Percentiles rank a stretch among this genome's conserved stretches.
phyloP scores from a whole-genome alignment of 768 basidiomycete species.

The Phaeotremella skinneri region DNA sequence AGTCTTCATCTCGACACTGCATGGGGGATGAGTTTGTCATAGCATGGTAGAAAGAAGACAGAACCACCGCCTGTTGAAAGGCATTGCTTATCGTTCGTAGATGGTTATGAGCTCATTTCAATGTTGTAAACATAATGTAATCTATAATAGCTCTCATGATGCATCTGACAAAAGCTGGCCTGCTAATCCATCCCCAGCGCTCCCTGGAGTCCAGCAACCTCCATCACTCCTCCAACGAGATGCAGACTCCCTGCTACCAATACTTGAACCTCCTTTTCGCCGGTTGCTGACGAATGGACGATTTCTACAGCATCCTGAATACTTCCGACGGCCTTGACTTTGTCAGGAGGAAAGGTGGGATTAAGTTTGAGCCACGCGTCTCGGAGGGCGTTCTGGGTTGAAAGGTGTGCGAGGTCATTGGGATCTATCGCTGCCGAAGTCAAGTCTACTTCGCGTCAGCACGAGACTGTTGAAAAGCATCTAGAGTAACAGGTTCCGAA shows the following conservation, averaged over 20 bases:
- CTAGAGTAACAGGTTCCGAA: background rate
- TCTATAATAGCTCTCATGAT: background rate
- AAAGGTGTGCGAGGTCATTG: constrained; percentile 64
- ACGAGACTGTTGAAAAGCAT: background rate
- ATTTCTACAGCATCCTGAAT: constrained; percentile 82
- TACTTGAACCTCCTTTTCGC: constrained; percentile 56
- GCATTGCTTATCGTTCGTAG: too few relatives aligned
- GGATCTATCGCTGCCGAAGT: constrained; percentile 66
- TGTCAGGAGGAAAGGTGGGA: constrained; percentile 61
- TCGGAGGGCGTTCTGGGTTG: constrained; percentile 72
- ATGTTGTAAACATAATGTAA: background rate
- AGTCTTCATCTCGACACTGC: constrained; percentile 93
- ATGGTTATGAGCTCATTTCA: too few relatives aligned
- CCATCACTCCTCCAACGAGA: constrained; percentile 88
- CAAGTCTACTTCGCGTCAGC: constrained; percentile 61
- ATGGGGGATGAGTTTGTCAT: constrained; percentile 65
- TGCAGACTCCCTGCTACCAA: constrained; percentile 90
- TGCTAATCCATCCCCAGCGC: constrained; percentile 42
- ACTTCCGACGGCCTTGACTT: constrained; percentile 76
- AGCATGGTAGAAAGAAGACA: background rate
- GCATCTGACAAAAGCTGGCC: background rate
- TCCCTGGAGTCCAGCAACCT: constrained; percentile 78
- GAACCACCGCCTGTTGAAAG: too few relatives aligned
- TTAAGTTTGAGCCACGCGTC: constrained; percentile 67
- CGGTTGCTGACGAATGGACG: constrained; percentile 54